Evolutionary conservation across 73 alveolate genomes (phyloP), one percentile per base, ranked within the genome.

Genomic region (Paramecium bursaria): DNA sequence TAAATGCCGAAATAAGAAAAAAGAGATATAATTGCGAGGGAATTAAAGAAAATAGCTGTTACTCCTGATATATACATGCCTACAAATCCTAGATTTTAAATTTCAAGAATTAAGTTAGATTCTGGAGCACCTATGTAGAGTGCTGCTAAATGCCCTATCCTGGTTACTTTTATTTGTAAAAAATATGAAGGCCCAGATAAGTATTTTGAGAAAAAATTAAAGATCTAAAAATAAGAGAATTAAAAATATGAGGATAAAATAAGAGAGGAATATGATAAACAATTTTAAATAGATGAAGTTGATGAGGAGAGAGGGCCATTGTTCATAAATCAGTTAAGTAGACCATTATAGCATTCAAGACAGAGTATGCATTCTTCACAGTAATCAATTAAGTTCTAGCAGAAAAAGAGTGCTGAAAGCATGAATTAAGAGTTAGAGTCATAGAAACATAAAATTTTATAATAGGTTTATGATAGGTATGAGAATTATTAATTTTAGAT

Each of bases 131-230:
- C 99, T 14, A 93, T 96, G 96, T 90, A 96, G 67, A 91, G 98
- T 75, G 99, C 99, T 17, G 97, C 97, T 42, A 94, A 95, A 67
- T 96, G 96, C 23, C 99, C 99, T 0, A 93, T 96, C 76, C 67
- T 94, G 22, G 97, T 94, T 6, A 86, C 97, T 3, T 96, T 96
- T 74, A 90, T 91, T 53, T 96, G 96, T 11, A 91, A 86, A 10
- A 96, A 96, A 73, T 95, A 92, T 60, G 93, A 93, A 19, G 98
- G 98, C 5, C 99, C 99, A 9, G 98, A 95, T 57, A 49, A 88
- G 74, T 88, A 77, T 31, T 75, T 75, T 47, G 73, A 91, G 51
- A 86, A 85, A 55, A 77, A 85, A 75, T 19, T 88, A 26, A 14
- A 75, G 47, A n/a, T n/a, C n/a, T n/a, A n/a, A 51, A 86, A 55